These are phyloP conservation scores for Vitis hybrid DNA, from an alignment of 177 flowering plant genomes.

Conservation along the genomic window DNA sequence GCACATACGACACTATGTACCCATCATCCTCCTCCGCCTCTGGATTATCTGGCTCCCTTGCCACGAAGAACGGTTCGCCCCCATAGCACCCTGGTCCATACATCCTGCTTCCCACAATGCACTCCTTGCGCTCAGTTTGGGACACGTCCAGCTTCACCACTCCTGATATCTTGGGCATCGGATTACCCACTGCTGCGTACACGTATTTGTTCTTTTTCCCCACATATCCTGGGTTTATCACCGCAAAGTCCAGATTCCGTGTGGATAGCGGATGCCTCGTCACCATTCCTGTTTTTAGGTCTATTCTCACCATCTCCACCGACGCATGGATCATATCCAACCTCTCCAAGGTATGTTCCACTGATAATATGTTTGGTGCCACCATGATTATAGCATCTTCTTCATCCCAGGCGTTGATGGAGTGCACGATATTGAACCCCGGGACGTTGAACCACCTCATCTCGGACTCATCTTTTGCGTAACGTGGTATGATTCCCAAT, in stretches of 20 bases:
- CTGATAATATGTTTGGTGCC: slow-evolving; percentile 62
- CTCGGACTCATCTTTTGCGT: slow-evolving; percentile 55
- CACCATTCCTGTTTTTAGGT: slow-evolving; percentile 51
- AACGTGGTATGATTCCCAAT: slow-evolving; percentile 64
- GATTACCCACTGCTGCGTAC: slow-evolving; percentile 69
- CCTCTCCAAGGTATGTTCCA: slow-evolving; percentile 61
- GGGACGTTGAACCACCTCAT: slow-evolving; percentile 80
- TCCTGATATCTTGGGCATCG: slow-evolving; percentile 71
- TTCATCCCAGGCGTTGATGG: slow-evolving; percentile 90
- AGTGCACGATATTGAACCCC: slow-evolving; percentile 71
- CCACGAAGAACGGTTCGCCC: slow-evolving; percentile 82
- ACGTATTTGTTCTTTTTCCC: slow-evolving; percentile 56
- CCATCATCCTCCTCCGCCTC: slow-evolving; percentile 78
- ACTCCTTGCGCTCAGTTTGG: not conserved
- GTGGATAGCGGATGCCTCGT: slow-evolving; percentile 51
- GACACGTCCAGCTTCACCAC: slow-evolving; percentile 69
- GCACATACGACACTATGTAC: slow-evolving; percentile 59
- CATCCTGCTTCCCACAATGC: slow-evolving; percentile 6
- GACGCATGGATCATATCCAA: slow-evolving; percentile 57
- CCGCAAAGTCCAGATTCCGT: slow-evolving; percentile 62
- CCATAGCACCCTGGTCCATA: slow-evolving; percentile 64
- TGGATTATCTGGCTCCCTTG: slow-evolving; percentile 35
- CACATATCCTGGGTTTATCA: slow-evolving; percentile 50
- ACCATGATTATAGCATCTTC: slow-evolving; percentile 50
- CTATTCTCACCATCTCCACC: slow-evolving; percentile 63